A percentile compares a stretch with the other conserved stretches of the same genome.
These are phyloP conservation scores for Talaromyces sp. DNA, from an alignment of 2,329 filamentous ascomycete genomes.

Conservation along the genomic window DNA sequence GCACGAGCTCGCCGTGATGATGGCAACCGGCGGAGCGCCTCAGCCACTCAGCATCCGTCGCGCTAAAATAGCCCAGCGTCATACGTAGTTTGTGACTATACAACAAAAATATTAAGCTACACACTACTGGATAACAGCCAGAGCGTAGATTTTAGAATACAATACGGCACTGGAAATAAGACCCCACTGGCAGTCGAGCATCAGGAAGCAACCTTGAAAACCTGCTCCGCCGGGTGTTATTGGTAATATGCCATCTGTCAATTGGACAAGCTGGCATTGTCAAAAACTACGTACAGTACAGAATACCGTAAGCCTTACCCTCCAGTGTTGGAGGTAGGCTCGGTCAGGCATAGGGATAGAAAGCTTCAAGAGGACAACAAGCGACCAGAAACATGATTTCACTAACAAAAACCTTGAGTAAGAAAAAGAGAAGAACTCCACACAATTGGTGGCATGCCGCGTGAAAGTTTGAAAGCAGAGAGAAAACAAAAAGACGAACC, in stretches of 20 bases:
- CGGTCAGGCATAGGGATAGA: not conserved
- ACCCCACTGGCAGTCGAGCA: not conserved
- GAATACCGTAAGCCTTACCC: not conserved
- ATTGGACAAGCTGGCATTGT: not conserved
- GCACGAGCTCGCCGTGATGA: constrained; percentile 10
- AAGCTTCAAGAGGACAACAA: not conserved
- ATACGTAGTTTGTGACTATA: not conserved
- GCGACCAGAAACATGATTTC: constrained; percentile 3
- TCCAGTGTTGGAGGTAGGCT: not conserved
- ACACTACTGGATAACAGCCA: not conserved
- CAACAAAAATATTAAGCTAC: not conserved
- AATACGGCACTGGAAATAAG: not conserved
- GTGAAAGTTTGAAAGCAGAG: not conserved
- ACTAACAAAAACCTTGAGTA: constrained; percentile 7
- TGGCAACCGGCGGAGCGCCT: not conserved
- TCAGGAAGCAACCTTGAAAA: not conserved
- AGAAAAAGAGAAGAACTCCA: constrained; percentile 8
- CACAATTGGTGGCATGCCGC: constrained; percentile 10
- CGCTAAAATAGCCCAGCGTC: constrained; percentile 4
- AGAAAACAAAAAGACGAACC: not conserved
- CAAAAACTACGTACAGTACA: constrained; percentile 1
- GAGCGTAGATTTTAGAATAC: not conserved
- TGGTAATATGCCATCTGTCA: not conserved
- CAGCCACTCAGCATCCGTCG: constrained; percentile 8
- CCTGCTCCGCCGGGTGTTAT: not conserved